Base-by-base conservation (phyloP, 1,284 basidiomycete species). In the Xerocomus minutiporus region DNA sequence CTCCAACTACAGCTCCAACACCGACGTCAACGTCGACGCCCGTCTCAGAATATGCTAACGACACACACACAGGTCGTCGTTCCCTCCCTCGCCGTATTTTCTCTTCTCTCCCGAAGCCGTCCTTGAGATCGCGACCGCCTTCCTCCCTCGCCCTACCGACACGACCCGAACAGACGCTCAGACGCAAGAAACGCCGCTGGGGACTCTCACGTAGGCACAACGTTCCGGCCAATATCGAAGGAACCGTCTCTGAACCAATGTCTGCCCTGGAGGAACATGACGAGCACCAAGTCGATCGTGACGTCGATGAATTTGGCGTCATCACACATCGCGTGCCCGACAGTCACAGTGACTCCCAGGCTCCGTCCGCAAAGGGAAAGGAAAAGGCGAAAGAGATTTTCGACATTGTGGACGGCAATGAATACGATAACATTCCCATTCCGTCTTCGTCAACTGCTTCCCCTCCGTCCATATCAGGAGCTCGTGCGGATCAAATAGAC, bases 121-220 rank as follows among this genome's bases (percentile, higher is more conserved):
- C 65, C 31, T 41, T 65, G 51, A 50, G 61, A 58, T 57, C 66
- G 50, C 55, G 51, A 12, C 39, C 52, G 8, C 40, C 49, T 29
- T 51, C 49, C 8, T 55, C 63, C 52, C 55, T 66, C 50, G 15
- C 57, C 54, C 56, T 67, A 57, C 59, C 57, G 41, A 50, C 52
- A 45, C 51, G 50, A 54, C 42, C 66, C 51, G 53, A 56, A 56
- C 54, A 59, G 57, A 61, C 62, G 55, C 61, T 62, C 52, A 58
- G 59, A 62, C 46, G 54, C 5, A 63, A 59, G 63, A 73, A 64
- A 54, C 74, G 70, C 55, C 67, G 68, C 48, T 76, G 75, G 75
- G 63, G 71, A 38, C 68, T 66, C n/a, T 76, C 75, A 28, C 63
- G 65, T 29, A 62, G 61, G 45, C 61, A 42, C 9, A 46, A 55